Evolutionary conservation across 2,329 filamentous ascomycete species (phyloP).

Genomic region (Zelopaecilomyces penicillatus): DNA sequence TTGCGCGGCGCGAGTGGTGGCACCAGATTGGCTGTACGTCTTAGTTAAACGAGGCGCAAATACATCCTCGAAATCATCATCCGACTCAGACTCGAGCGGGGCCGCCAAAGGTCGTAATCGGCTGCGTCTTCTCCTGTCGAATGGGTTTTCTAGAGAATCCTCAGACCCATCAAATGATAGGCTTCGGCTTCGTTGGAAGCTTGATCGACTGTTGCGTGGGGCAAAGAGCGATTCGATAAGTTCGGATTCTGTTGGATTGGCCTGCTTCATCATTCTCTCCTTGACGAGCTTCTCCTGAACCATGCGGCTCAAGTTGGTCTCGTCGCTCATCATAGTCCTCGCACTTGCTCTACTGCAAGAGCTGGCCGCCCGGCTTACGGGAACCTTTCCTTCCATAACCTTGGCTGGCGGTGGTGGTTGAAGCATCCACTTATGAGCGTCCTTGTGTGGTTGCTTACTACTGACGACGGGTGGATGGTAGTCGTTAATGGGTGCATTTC

Average conservation of each 20-base stretch:
- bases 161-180: conserved; percentile 30
- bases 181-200: conserved; percentile 27
- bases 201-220: conserved; percentile 22
- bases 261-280: conserved; percentile 37
- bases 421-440: conserved; percentile 82
- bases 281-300: conserved; percentile 38
- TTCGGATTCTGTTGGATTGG: conserved; percentile 33
- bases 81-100: conserved; percentile 23
- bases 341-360: conserved; percentile 43
- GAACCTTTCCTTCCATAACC: conserved; percentile 81
- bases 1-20: conserved; percentile 27
- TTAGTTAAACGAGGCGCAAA: conserved; percentile 17
- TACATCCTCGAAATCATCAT: conserved; percentile 23
- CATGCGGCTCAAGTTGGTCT: conserved; percentile 32
- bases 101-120: conserved; percentile 20
- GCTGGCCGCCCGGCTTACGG: conserved; percentile 55
- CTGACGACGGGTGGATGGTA: conserved; percentile 78
- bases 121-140: conserved; percentile 19
- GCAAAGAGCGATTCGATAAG: conserved; percentile 35
- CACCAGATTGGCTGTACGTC: conserved; percentile 18
- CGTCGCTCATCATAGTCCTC: conserved; percentile 34
- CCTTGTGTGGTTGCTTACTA: conserved; percentile 59
- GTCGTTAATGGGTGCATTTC: conserved; percentile 72
- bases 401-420: conserved; percentile 84
- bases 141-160: conserved; percentile 22